Conservation (phyloP, 129 eudicot genomes). For the Calendula officinalis region DNA sequence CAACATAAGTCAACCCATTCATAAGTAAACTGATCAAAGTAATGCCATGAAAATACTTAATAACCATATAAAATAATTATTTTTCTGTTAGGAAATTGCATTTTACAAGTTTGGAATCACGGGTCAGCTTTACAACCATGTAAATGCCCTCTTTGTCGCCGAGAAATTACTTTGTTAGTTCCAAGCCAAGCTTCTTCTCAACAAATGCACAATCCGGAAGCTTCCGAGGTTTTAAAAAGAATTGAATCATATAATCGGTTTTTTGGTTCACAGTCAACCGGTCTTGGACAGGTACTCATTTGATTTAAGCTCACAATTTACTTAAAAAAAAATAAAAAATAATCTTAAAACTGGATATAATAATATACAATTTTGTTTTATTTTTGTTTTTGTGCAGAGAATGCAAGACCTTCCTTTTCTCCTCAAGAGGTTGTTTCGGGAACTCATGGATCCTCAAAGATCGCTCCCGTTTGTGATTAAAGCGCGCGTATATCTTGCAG, state of each 20-base stretch:
- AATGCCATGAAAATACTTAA: neutral
- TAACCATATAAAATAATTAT: neutral
- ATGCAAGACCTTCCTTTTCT: constrained; percentile 94
- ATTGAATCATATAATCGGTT: constrained; percentile 74
- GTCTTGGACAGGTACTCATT: constrained; percentile 66
- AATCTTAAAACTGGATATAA: neutral
- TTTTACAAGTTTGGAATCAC: constrained; percentile 84
- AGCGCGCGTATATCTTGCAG: constrained; percentile 95
- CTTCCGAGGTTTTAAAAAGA: constrained; percentile 47
- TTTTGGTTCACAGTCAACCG: constrained; percentile 60
- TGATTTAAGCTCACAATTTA: too few relatives aligned
- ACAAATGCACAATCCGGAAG: constrained; percentile 51
- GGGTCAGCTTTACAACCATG: constrained; percentile 90
- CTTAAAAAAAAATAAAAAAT: too few relatives aligned
- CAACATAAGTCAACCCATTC: neutral
- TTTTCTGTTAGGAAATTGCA: constrained; percentile 59
- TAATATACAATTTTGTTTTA: neutral
- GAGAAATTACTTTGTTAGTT: constrained; percentile 78
- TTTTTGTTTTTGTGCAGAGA: constrained; percentile 57
- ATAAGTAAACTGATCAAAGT: neutral
- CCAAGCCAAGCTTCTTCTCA: constrained; percentile 65
- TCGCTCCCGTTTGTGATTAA: constrained; percentile 79
- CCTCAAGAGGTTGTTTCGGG: constrained; percentile 73
- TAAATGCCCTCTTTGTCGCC: constrained; percentile 88
- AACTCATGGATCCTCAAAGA: constrained; percentile 84